These are phyloP conservation scores for Mucor circinelloides DNA, from an alignment of 371 early-diverging fungal genomes.

Conservation along the genomic window DNA sequence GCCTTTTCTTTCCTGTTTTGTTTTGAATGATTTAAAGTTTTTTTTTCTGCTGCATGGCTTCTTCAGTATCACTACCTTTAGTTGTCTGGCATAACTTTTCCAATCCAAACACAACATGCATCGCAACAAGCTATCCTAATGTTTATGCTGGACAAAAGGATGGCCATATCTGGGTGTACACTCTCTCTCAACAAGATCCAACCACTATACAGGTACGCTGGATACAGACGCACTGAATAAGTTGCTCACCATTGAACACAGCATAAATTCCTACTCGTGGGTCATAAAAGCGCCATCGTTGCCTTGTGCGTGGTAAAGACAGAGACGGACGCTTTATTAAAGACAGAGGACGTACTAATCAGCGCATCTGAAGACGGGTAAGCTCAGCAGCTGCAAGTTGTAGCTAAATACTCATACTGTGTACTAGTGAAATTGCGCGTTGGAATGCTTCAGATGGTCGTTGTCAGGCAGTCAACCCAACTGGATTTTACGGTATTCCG, in stretches of 20 bases:
- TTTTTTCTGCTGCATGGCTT: conserved; percentile 27
- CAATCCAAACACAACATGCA: conserved; percentile 44
- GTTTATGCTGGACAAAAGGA: conserved; percentile 62
- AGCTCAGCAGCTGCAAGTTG: background rate
- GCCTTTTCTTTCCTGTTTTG: background rate
- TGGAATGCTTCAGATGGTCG: conserved; percentile 77
- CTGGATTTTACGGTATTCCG: conserved; percentile 63
- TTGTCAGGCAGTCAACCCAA: conserved; percentile 63
- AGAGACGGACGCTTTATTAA: conserved; percentile 51
- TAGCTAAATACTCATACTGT: background rate
- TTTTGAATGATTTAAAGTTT: background rate
- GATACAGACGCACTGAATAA: too few species aligned
- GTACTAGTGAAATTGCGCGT: conserved; percentile 63
- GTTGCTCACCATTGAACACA: too few species aligned
- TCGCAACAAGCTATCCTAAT: conserved; percentile 36
- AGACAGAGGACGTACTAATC: conserved; percentile 58
- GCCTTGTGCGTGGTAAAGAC: conserved; percentile 54
- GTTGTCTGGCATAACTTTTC: conserved; percentile 48
- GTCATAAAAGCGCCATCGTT: conserved; percentile 60
- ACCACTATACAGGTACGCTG: background rate
- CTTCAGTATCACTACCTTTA: conserved; percentile 44
- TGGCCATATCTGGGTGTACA: conserved; percentile 63
- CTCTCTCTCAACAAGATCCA: conserved; percentile 4
- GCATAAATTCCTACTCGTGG: conserved; percentile 59
- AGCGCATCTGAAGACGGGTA: conserved; percentile 75